Conservation (phyloP, 352 stramenopile genomes). For the Stephanocyclus meneghinianus region DNA sequence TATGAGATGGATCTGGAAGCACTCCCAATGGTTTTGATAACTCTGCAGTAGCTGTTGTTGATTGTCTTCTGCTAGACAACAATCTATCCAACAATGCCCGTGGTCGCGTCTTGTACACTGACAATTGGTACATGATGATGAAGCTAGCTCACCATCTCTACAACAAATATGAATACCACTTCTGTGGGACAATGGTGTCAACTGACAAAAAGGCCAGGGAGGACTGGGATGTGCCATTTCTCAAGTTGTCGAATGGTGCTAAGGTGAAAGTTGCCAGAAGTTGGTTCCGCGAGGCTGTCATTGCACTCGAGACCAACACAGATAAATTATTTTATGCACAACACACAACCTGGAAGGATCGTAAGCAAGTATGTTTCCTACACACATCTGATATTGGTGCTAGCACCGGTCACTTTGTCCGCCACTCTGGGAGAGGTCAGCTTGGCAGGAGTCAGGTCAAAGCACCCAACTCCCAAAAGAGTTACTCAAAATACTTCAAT, state of each 20-base stretch:
- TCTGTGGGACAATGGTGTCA: too few species aligned
- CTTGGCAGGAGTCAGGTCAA: neutral
- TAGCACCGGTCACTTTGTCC: too few species aligned
- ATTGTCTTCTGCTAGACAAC: neutral
- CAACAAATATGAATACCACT: constrained; percentile 25
- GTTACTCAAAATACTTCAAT: constrained; percentile 20
- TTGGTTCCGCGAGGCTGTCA: constrained; percentile 29
- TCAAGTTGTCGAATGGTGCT: too few species aligned
- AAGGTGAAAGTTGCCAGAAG: neutral
- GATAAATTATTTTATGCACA: too few species aligned
- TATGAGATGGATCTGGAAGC: too few species aligned
- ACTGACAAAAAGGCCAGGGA: constrained; percentile 27
- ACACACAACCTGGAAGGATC: too few species aligned
- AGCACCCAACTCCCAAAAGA: neutral
- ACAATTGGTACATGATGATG: constrained; percentile 42
- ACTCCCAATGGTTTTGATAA: too few species aligned
- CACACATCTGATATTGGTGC: constrained; percentile 15
- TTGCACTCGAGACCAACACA: neutral
- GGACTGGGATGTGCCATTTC: constrained; percentile 11
- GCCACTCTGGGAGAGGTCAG: neutral
- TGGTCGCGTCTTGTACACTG: constrained; percentile 21
- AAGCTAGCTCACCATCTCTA: constrained; percentile 15
- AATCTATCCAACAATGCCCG: neutral
- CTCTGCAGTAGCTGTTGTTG: too few species aligned
- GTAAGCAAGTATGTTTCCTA: too few species aligned